phyloP scores from a whole-genome alignment of 371 early-diverging fungal species.

The Actinomortierella wolfii region DNA sequence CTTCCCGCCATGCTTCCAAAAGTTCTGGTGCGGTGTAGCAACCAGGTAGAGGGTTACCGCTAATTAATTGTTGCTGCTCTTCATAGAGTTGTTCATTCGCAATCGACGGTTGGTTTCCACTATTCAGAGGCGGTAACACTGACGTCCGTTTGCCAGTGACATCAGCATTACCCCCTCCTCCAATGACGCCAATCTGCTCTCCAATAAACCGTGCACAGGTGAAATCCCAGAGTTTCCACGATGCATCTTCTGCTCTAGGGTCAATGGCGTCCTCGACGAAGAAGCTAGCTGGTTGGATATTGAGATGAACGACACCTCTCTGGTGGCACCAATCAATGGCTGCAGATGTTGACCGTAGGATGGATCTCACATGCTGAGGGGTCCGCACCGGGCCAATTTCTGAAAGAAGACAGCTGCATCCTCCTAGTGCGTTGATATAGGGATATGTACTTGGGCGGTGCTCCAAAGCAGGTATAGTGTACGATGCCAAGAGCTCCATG shows the following conservation, averaged over 20 bases:
- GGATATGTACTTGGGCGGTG: slow-evolving; percentile 29
- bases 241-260: slow-evolving; percentile 32
- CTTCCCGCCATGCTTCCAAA: slow-evolving; percentile 41
- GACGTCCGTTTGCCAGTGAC: not conserved
- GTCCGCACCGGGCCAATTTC: slow-evolving; percentile 24
- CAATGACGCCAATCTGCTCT: slow-evolving; percentile 33
- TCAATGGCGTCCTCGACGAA: slow-evolving; percentile 41
- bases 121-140: no score
- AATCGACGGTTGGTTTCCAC: slow-evolving; percentile 4
- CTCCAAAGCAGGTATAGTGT: slow-evolving; percentile 41
- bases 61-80: slow-evolving; percentile 19
- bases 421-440: slow-evolving; percentile 40
- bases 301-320: slow-evolving; percentile 40
- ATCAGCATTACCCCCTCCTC: slow-evolving; percentile 20
- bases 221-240: slow-evolving; percentile 48
- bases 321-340: slow-evolving; percentile 47
- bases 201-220: slow-evolving; percentile 45
- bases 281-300: slow-evolving; percentile 43
- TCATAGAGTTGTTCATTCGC: slow-evolving; percentile 28
- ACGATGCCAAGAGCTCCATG: slow-evolving; percentile 39
- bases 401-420: slow-evolving; percentile 33
- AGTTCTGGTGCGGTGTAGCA: slow-evolving; percentile 40
- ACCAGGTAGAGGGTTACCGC: slow-evolving; percentile 41
- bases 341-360: slow-evolving; percentile 31
- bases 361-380: slow-evolving; percentile 30